Base-by-base conservation (phyloP, 805 yeast species). In the Ogataea henricii region DNA sequence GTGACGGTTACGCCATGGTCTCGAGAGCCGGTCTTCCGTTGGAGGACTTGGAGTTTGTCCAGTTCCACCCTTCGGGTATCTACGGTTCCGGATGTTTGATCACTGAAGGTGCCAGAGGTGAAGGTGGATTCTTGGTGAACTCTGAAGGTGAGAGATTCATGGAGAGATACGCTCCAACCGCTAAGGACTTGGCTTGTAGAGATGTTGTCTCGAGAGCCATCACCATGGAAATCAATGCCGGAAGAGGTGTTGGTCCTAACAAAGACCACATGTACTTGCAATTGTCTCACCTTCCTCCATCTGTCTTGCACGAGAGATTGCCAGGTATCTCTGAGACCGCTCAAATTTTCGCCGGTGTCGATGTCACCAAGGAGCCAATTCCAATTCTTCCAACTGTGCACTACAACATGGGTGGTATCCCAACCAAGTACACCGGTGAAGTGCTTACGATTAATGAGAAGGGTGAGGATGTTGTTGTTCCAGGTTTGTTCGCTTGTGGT, bases 251-350 rank as follows among this genome's bases (percentile, higher is more conserved):
- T 52, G 99, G 99, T 63, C 90, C 95, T 63, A 79, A 80, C 64
- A 88, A 87, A 74, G 99, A 92, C 73, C 99, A 94, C 80, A 87
- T 94, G 82, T 85, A 68, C 78, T 81, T 92, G 69, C 99, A 92
- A 78, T 81, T 92, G 69, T 84, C 91, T 49, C 99, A 92, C 69
- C 77, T 92, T 65, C 99, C 99, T 45, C 86, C 97, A 37, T 73
- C 85, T 47, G 97, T 92, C 40, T 78, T 92, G 66, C 81, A 89
- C 68, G 97, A 91, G 78, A 87, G 99, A 78, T 80, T 92, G 64
- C 99, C 99, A 61, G 99, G 99, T 85, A 92, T 92, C 63, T 92
- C 98, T 56, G 97, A 92, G 77, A 92, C 99, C 51, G 98, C 99
- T 39, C 86, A 90, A 57, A 92, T 92, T 71, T 92, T 92, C 66